phyloP scores from a whole-genome alignment of 106 monocot genomes.

The Chionographis japonica region DNA sequence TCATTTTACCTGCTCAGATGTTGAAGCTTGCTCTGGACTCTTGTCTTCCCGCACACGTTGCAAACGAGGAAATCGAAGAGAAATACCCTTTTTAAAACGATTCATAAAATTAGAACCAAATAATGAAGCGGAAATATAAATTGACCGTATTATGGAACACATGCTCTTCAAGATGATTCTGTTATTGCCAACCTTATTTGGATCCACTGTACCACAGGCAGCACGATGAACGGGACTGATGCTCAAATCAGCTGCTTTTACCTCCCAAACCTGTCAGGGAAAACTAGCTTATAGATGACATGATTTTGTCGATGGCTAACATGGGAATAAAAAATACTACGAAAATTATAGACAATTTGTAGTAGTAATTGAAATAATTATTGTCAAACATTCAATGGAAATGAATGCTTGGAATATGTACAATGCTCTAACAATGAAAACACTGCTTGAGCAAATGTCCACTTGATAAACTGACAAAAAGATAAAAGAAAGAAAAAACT shows the following conservation, averaged over 20 bases:
- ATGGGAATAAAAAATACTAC: too few species aligned
- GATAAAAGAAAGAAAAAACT: too few species aligned
- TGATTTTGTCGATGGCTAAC: too few species aligned
- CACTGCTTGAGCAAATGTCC: too few species aligned
- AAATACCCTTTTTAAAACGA: conserved; percentile 68
- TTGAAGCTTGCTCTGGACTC: conserved; percentile 85
- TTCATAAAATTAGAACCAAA: neutral
- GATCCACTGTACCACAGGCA: conserved; percentile 81
- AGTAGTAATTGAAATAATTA: too few species aligned
- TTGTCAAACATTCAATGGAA: too few species aligned
- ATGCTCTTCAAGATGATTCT: neutral
- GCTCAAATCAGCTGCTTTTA: conserved; percentile 98
- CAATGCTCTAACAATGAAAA: too few species aligned
- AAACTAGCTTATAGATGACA: neutral
- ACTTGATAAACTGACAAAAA: too few species aligned
- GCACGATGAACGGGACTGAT: conserved; percentile 99
- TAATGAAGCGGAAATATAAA: neutral
- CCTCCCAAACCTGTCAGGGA: conserved; percentile 87
- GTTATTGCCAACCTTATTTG: conserved; percentile 58
- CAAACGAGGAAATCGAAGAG: conserved; percentile 94
- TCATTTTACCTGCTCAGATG: conserved; percentile 69
- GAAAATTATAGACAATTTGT: too few species aligned
- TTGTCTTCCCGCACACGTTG: conserved; percentile 82
- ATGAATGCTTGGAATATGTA: too few species aligned
- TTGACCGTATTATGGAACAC: neutral